Base-by-base conservation (phyloP, 2,329 filamentous ascomycete species). In the Neopestalotiopsis sp. region DNA sequence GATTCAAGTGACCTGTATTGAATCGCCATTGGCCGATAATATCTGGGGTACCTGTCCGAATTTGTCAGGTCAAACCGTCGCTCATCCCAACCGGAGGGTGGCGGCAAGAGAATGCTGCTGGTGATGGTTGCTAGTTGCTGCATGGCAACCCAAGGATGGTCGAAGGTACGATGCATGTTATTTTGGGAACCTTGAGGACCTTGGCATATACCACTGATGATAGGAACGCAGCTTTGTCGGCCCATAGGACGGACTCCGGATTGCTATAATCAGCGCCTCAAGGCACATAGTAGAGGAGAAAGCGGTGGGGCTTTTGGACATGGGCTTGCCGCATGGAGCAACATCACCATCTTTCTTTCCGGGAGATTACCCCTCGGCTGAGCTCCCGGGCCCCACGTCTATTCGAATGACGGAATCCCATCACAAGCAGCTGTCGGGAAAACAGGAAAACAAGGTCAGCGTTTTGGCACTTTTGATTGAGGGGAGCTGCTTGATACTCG, bases 121-220 rank as follows among this genome's bases (percentile, higher is more conserved):
- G 59, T 62, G 17, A 17, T 14, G 14, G 59, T 12, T 30, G 30
- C 59, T 34, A n/a, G 42, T 24, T 24, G 38, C 38, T 49, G 61
- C 61, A 64, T 28, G 61, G 40, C 20, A 49, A 13, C n/a, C 42
- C 61, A 34, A 30, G 40, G 38, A 30, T 14, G 17, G n/a, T 20
- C 10, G 38, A 34, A 64, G 38, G 34, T 40, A n/a, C 24, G 42
- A 49, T 28, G 61, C 42, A 52, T 24, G 61, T 40, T 64, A 49
- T 49, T 52, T 64, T 52, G 61, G 45, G 61, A 64, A 64, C 61
- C 61, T 49, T 64, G 61, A 64, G 61, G 61, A 24, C 17, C 38
- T 49, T 38, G 32, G 59, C 59, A 34, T 62, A 28, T 62, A 20
- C 14, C n/a, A 38, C 17, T 6, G 20, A 28, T 62, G 59, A 17